Evolutionary conservation across 495 filamentous ascomycete species (phyloP).

Genomic region (Penicillium roqueforti): DNA sequence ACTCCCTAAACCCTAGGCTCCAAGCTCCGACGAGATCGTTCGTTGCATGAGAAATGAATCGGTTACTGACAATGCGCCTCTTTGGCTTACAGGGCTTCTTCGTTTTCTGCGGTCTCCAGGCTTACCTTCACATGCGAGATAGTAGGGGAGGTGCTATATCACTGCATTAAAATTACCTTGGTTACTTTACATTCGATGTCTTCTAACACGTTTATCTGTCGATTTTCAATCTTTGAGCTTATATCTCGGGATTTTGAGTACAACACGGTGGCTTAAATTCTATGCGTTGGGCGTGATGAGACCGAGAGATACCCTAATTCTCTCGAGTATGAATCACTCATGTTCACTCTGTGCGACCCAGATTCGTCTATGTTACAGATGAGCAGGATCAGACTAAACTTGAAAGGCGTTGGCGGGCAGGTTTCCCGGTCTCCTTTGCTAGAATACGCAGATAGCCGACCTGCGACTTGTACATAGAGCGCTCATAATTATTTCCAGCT

Average conservation of each 20-base stretch:
- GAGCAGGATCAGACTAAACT: slow-evolving; percentile 8
- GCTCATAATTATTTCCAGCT: slow-evolving; percentile 16
- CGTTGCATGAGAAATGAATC: not conserved
- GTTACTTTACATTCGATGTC: slow-evolving; percentile 17
- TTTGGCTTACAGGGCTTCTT: slow-evolving; percentile 63
- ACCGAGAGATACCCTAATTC: slow-evolving; percentile 3
- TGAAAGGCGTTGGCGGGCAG: slow-evolving; percentile 21
- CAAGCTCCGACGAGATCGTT: not conserved
- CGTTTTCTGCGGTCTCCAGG: slow-evolving; percentile 84
- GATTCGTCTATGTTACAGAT: slow-evolving; percentile 7
- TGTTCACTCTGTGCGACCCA: not conserved
- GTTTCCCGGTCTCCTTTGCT: slow-evolving; percentile 17
- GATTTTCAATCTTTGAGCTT: slow-evolving; percentile 19
- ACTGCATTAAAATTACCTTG: slow-evolving; percentile 45
- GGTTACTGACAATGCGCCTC: slow-evolving; percentile 6
- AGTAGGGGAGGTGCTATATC: slow-evolving; percentile 78
- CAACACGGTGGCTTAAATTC: slow-evolving; percentile 9
- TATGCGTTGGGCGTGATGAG: slow-evolving; percentile 12
- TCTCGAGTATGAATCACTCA: not conserved
- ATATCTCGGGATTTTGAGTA: slow-evolving; percentile 20
- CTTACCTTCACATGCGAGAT: slow-evolving; percentile 70
- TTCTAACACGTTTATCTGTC: slow-evolving; percentile 14
- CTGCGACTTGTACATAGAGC: slow-evolving; percentile 29
- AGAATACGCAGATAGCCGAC: slow-evolving; percentile 10
- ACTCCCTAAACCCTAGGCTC: not conserved